Base-by-base conservation (phyloP, 1,284 basidiomycete species). In the Leccinum subspadiceum region DNA sequence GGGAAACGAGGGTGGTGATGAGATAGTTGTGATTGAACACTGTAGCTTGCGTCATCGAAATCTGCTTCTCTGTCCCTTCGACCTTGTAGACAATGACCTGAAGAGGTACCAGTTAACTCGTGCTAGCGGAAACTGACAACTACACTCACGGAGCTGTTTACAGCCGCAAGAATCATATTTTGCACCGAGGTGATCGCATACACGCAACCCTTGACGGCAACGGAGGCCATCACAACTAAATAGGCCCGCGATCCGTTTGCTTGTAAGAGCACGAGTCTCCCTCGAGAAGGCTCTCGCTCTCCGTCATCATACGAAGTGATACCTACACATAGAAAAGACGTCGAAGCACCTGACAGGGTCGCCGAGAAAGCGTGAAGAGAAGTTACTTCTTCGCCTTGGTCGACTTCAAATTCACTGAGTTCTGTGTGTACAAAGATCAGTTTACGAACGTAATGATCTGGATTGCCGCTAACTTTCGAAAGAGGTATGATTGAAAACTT, bases 1-100 rank as follows among this genome's bases (percentile, higher is more conserved):
- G 79, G 5, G 80, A 76, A 1, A 80, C 81, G 53, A 89, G 72
- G 62, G 78, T 88, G n/a, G 81, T 84, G 9, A 94, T 84, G 57
- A 92, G 68, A 73, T 94, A 94, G 60, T 89, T 92, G 67, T 92
- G 90, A 62, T 90, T 85, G 85, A 91, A 94, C 39, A 82, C 78
- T 0, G 82, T 75, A 8, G 84, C 66, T 53, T 80, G 77, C 41
- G 76, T 67, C 17, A 92, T 70, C 1, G 67, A 66, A 56, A 75
- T 56, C 17, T 65, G 51, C 65, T 65, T 41, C 59, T 65, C 53
- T 62, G 67, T 72, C 15, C 70, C 73, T 39, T 79, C 76, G 33
- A 85, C 72, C 9, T 73, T 68, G 57, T 79, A 81, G 20, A 83
- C 67, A 41, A 83, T 71, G 60, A 89, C 76, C 81, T 83, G 56